Base-by-base conservation (phyloP, 768 basidiomycete genomes). In the Mycena epipterygia region DNA sequence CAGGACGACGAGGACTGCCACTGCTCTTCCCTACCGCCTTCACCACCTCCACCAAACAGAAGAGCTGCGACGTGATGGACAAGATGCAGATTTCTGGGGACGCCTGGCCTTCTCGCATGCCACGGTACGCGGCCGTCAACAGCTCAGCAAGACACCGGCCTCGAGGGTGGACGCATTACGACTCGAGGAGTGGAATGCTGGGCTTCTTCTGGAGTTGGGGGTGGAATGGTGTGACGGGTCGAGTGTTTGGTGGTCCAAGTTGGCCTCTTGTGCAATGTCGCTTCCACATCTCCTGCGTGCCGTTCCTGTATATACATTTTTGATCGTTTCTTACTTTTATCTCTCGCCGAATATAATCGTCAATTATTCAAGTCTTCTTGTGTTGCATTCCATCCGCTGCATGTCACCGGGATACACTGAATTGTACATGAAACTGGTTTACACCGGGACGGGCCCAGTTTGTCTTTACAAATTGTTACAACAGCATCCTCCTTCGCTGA, bases 131-230 rank as follows among this genome's bases (percentile, higher is more conserved):
- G 35, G 53, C 35, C 14, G 30, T 27, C 33, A 33, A 55, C 33
- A 35, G 23, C 53, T 14, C n/a, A 35, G 30, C 53, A 55, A 35
- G 53, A 55, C 53, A 55, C 53, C 53, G 53, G 53, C 53, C 53
- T 35, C 33, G 53, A 32, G 53, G 53, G 53, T 55, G 53, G 53
- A 55, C 53, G 53, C 53, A 55, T 21, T 55, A 2, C 53, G 30
- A 55, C 53, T 32, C 53, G 53, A 27, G 53, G 53, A 55, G 53
- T 55, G 21, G 30, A 55, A 2, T 55, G 32, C 53, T 33, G 53
- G 33, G 8, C 35, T 55, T 13, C 19, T 55, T 55, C 16, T n/a
- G 30, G 53, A 17, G 30, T 19, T 55, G 33, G 33, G 35, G 29
- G 11, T 16, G 23, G 30, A 2, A 32, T 14, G 53, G 53, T 55